These are phyloP conservation scores for Cryptococcus sp. DNA, from an alignment of 1,284 basidiomycete species.

Conservation along the genomic window DNA sequence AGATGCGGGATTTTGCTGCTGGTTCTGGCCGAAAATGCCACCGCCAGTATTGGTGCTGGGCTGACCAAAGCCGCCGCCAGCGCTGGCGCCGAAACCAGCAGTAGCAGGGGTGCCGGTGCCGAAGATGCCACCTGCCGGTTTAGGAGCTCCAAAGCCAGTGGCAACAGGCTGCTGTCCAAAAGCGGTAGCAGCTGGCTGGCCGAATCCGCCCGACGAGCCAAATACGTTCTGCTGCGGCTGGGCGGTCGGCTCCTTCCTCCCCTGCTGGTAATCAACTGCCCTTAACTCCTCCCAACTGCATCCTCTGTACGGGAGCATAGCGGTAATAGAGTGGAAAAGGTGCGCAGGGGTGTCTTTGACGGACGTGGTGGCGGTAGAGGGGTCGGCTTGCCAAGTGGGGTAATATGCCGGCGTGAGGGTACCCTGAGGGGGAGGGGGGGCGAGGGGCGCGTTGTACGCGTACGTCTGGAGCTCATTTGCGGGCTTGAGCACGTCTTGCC, in stretches of 20 bases:
- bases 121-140: slow-evolving; percentile 46
- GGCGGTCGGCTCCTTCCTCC: slow-evolving; percentile 53
- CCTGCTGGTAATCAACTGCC: slow-evolving; percentile 56
- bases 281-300: slow-evolving; percentile 50
- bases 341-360: slow-evolving; percentile 29
- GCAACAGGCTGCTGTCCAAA: slow-evolving; percentile 27
- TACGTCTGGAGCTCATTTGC: slow-evolving; percentile 32
- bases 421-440: slow-evolving; percentile 37
- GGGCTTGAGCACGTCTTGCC: slow-evolving; percentile 13
- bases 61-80: slow-evolving; percentile 47
- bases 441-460: slow-evolving; percentile 19
- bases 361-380: slow-evolving; percentile 14
- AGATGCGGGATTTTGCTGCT: slow-evolving; percentile 6
- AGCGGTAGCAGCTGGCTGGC: slow-evolving; percentile 38
- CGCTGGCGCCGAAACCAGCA: slow-evolving; percentile 51
- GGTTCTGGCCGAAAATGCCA: slow-evolving; percentile 38
- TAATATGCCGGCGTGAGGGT: slow-evolving; percentile 38
- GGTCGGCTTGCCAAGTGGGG: slow-evolving; percentile 47
- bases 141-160: slow-evolving; percentile 46
- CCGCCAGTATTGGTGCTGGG: slow-evolving; percentile 18
- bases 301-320: slow-evolving; percentile 42
- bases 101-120: slow-evolving; percentile 33
- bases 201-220: slow-evolving; percentile 42
- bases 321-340: slow-evolving; percentile 46
- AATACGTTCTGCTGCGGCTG: slow-evolving; percentile 34